These are phyloP conservation scores for Ramaria rubella DNA, from an alignment of 768 basidiomycete genomes.

Conservation along the genomic window DNA sequence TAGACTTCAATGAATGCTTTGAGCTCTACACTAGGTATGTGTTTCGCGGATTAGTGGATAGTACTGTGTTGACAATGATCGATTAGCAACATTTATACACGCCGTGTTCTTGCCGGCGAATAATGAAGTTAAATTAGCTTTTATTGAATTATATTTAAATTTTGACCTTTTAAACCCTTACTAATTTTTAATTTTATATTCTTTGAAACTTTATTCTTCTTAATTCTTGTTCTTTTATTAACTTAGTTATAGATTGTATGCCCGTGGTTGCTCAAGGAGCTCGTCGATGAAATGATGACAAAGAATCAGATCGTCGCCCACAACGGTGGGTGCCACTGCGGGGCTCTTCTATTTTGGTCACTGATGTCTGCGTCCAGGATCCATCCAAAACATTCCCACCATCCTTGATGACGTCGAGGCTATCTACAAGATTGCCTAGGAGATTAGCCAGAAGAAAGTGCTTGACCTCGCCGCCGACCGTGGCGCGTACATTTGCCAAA, in stretches of 20 bases:
- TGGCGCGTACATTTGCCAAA: conserved; percentile 96
- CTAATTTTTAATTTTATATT: too few relatives aligned
- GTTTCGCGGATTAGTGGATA: not conserved
- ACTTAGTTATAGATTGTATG: conserved; percentile 99
- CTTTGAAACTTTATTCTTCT: too few relatives aligned
- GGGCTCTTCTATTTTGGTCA: conserved; percentile 6
- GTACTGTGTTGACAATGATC: conserved; percentile 10
- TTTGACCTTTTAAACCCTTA: too few relatives aligned
- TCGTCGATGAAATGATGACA: conserved; percentile 97
- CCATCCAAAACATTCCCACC: conserved; percentile 76
- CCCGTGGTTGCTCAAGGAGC: conserved; percentile 97
- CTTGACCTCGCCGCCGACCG: conserved; percentile 97
- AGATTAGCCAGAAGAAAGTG: conserved; percentile 97
- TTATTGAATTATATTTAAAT: too few relatives aligned
- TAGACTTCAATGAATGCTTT: conserved; percentile 98
- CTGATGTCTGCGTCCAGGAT: conserved; percentile 32
- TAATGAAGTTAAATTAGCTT: too few relatives aligned
- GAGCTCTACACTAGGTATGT: conserved; percentile 91
- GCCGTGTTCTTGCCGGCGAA: conserved; percentile 98
- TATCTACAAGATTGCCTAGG: conserved; percentile 99
- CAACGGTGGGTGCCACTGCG: conserved; percentile 41
- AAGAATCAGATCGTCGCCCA: conserved; percentile 99
- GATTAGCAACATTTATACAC: conserved; percentile 91
- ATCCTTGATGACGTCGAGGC: conserved; percentile 91
- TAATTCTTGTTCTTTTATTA: too few relatives aligned